Percentiles rank a stretch among this genome's conserved stretches.
Conservation (phyloP, 495 filamentous ascomycete species). For the Sphaerosporella brunnea region DNA sequence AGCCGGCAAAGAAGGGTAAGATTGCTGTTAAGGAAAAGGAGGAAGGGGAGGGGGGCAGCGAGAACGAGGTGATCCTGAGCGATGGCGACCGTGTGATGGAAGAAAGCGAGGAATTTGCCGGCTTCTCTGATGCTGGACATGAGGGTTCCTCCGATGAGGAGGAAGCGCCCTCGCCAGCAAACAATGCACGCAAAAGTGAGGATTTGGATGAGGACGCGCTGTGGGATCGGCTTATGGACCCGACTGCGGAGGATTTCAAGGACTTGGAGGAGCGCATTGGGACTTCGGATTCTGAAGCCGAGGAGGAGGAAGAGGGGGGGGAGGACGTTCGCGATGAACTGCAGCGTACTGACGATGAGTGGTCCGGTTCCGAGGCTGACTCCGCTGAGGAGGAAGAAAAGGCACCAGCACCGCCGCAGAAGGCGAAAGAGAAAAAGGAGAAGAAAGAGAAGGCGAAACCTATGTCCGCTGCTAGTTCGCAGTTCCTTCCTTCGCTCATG, state of each 20-base stretch:
- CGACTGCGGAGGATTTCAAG: neutral
- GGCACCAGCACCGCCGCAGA: conserved; percentile 9
- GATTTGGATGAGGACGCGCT: conserved; percentile 14
- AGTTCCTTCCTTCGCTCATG: conserved; percentile 77
- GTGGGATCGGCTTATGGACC: conserved; percentile 7
- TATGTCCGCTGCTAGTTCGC: conserved; percentile 34
- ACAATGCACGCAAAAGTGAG: too few species aligned
- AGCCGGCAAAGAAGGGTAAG: neutral
- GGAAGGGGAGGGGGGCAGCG: conserved; percentile 24
- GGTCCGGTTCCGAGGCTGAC: conserved; percentile 30
- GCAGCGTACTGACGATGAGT: conserved; percentile 23
- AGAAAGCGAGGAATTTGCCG: conserved; percentile 3
- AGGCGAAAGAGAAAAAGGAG: conserved; percentile 28
- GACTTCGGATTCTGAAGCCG: conserved; percentile 10
- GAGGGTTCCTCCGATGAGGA: conserved; percentile 24
- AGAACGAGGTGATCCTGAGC: conserved; percentile 15
- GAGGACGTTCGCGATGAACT: conserved; percentile 21
- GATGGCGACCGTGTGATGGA: neutral
- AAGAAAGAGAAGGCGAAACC: conserved; percentile 24
- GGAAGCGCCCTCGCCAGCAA: conserved; percentile 13
- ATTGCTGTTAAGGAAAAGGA: neutral
- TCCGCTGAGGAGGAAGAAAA: conserved; percentile 24
- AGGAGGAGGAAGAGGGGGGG: conserved; percentile 8
- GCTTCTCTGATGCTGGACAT: neutral
- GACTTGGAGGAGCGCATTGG: neutral